These are phyloP conservation scores for Talaromyces trachyspermus DNA, from an alignment of 495 filamentous ascomycete species.

Conservation along the genomic window DNA sequence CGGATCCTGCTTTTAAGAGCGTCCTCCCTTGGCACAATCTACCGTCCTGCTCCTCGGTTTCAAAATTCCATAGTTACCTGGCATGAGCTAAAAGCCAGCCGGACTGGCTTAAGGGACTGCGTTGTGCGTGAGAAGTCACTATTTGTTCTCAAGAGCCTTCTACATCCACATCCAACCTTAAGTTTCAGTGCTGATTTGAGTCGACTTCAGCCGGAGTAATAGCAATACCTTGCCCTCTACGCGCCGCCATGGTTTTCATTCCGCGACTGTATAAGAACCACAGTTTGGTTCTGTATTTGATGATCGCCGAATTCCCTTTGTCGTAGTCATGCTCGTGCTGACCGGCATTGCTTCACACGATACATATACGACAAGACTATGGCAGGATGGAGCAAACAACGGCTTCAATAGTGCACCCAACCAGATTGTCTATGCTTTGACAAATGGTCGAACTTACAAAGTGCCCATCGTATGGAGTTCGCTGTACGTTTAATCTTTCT, in stretches of 20 bases:
- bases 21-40: neutral
- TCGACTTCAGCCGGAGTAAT: no score
- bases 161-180: neutral
- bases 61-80: neutral
- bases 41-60: neutral
- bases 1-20: no score
- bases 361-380: conserved; percentile 69
- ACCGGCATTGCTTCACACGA: conserved; percentile 78
- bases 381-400: conserved; percentile 71
- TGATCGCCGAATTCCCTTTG: conserved; percentile 63
- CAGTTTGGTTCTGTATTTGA: conserved; percentile 54
- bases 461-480: conserved; percentile 75
- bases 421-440: conserved; percentile 63
- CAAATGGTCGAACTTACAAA: conserved; percentile 61
- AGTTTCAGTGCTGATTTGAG: no score
- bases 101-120: conserved; percentile 7
- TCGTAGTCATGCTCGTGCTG: conserved; percentile 64
- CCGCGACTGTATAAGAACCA: conserved; percentile 58
- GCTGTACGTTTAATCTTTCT: conserved; percentile 50
- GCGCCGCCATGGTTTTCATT: conserved; percentile 29
- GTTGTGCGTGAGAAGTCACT: neutral
- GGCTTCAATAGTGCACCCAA: conserved; percentile 78
- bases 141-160: neutral
- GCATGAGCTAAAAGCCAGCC: conserved; percentile 10
- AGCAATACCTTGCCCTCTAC: neutral